These are phyloP conservation scores for Teunomyces aglyptinius DNA, from an alignment of 805 yeast species.

Conservation along the genomic window DNA sequence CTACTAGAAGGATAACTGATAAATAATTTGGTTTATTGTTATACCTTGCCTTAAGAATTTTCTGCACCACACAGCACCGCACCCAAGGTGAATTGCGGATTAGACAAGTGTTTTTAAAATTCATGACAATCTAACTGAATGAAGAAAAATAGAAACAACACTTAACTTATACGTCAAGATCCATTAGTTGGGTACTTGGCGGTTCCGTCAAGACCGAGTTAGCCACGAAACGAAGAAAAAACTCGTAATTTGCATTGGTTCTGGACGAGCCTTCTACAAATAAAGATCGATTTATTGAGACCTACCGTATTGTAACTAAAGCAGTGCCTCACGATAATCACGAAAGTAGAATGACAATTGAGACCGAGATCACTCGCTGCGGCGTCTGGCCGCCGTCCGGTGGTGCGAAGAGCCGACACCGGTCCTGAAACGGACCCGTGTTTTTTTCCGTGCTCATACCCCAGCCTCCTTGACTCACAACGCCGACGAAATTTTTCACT, in stretches of 20 bases:
- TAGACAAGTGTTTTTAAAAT: background rate
- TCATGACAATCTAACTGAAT: background rate
- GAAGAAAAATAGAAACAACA: background rate
- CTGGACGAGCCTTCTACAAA: too few relatives aligned
- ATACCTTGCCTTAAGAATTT: background rate
- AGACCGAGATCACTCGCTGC: background rate
- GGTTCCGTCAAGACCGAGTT: too few relatives aligned
- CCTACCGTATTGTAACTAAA: background rate
- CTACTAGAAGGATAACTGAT: background rate
- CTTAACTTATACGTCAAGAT: too few relatives aligned
- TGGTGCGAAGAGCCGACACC: conserved; percentile 7
- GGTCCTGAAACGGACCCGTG: conserved; percentile 5
- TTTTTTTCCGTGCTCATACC: background rate
- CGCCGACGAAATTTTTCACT: conserved; percentile 7
- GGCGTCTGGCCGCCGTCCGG: background rate
- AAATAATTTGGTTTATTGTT: background rate
- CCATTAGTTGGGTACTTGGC: too few relatives aligned
- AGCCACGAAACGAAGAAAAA: too few relatives aligned
- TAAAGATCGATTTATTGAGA: too few relatives aligned
- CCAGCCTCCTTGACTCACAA: conserved; percentile 2
- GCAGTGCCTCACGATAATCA: background rate
- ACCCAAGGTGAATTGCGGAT: background rate
- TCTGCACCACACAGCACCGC: background rate
- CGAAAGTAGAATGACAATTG: background rate
- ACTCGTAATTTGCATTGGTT: too few relatives aligned